Evolutionary conservation across 2,329 filamentous ascomycete species (phyloP).

Genomic region (Ophiostoma himal-ulmi): DNA sequence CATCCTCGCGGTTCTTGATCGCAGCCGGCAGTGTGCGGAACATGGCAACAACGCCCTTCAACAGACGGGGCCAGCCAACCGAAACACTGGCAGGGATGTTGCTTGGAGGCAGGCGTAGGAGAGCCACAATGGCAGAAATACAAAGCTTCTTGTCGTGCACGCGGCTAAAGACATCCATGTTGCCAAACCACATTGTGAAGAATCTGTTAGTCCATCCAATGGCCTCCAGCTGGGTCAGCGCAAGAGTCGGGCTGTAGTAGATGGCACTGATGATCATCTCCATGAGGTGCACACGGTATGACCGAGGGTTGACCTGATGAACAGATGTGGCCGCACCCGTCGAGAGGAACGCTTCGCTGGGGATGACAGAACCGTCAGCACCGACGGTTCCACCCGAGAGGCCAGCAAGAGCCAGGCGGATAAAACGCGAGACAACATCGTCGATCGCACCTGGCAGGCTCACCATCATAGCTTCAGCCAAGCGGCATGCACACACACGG

Average conservation of each 20-base stretch:
- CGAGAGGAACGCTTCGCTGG: slow-evolving; percentile 21
- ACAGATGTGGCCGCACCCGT: slow-evolving; percentile 24
- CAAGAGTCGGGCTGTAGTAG: slow-evolving; percentile 88
- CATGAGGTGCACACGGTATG: slow-evolving; percentile 92
- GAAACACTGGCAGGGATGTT: slow-evolving; percentile 90
- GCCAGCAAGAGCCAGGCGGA: slow-evolving; percentile 80
- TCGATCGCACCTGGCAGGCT: slow-evolving; percentile 86
- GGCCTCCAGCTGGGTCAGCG: slow-evolving; percentile 79
- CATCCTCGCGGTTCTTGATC: slow-evolving; percentile 86
- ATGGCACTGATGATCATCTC: slow-evolving; percentile 98
- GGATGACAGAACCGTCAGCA: slow-evolving; percentile 45
- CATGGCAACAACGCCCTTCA: slow-evolving; percentile 79
- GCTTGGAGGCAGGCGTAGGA: slow-evolving; percentile 71
- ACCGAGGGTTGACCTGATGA: slow-evolving; percentile 67
- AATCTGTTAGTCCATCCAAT: slow-evolving; percentile 98
- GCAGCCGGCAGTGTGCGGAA: slow-evolving; percentile 89
- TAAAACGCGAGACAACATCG: slow-evolving; percentile 80
- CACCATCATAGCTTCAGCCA: slow-evolving; percentile 95
- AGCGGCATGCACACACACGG: slow-evolving; percentile 93
- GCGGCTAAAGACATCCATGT: slow-evolving; percentile 84
- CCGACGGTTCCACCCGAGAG: slow-evolving; percentile 48
- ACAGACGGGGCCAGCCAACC: slow-evolving; percentile 86
- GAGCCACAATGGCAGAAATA: slow-evolving; percentile 83
- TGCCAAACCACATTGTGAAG: slow-evolving; percentile 96
- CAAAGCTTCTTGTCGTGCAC: slow-evolving; percentile 99